Percentiles rank a stretch among this genome's conserved stretches.
These are phyloP conservation scores for Hypomyces rosellus DNA, from an alignment of 2,329 filamentous ascomycete genomes.

Conservation along the genomic window DNA sequence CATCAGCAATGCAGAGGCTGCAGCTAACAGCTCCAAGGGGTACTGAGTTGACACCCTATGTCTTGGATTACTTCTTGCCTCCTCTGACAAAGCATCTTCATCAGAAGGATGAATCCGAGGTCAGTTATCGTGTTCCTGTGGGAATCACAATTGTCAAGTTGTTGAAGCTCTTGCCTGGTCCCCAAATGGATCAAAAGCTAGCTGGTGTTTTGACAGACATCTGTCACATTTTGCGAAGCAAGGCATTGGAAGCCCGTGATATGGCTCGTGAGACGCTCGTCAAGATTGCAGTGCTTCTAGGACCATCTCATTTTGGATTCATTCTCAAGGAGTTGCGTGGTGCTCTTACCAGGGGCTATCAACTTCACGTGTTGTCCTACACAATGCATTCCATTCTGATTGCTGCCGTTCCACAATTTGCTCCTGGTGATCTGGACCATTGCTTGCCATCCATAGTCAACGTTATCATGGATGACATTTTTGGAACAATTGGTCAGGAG, in stretches of 20 bases:
- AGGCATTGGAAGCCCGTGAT: conserved; percentile 81
- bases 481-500: conserved; percentile 85
- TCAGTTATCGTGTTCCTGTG: conserved; percentile 86
- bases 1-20: conserved; percentile 39
- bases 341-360: conserved; percentile 78
- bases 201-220: conserved; percentile 85
- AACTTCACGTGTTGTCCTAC: conserved; percentile 90
- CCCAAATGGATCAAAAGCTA: conserved; percentile 66
- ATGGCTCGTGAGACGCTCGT: conserved; percentile 83
- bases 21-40: conserved; percentile 59
- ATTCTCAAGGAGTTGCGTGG: conserved; percentile 86
- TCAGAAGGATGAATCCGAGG: conserved; percentile 88
- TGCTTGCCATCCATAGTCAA: conserved; percentile 71
- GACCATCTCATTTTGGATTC: conserved; percentile 79
- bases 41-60: conserved; percentile 63
- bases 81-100: conserved; percentile 79
- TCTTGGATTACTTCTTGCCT: conserved; percentile 70
- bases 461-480: conserved; percentile 96
- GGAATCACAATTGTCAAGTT: conserved; percentile 86
- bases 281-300: conserved; percentile 75
- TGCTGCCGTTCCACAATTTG: conserved; percentile 62
- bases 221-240: conserved; percentile 85
- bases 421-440: conserved; percentile 82
- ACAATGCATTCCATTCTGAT: conserved; percentile 90
- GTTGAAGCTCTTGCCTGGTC: conserved; percentile 68